Base-by-base conservation (phyloP, 2,329 filamentous ascomycete species). In the Penicillium sp. region DNA sequence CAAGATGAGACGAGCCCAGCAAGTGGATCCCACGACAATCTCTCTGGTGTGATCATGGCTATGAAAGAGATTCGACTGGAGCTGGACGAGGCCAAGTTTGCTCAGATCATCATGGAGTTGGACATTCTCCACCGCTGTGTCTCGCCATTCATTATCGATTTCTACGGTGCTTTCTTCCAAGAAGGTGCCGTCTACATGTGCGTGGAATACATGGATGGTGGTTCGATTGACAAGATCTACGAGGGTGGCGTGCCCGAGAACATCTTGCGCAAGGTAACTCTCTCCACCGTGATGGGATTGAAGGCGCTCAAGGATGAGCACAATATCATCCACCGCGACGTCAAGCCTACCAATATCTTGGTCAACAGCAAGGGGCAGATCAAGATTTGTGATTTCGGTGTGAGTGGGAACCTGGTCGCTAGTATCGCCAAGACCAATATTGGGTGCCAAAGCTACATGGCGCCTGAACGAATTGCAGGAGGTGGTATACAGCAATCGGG, bases 361-460 rank as follows among this genome's bases (percentile, higher is more conserved):
- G 87, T 92, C 76, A 99, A 98, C 77, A 91, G 89, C 1, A 85
- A 85, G 45, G 95, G 95, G 1, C 93, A 97, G 73, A 85, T 98
- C 81, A 99, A 99, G 80, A 97, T 99, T 60, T 99, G 95, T 78
- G 95, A 99, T 78, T 99, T 99, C 76, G 95, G 95, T 59, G 95
- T 99, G 58, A 96, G 91, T 68, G 95, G 95, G 56, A 99, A 99
- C 71, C 81, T 99, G 26, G 95, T 99, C 25, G 94, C 95, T 26
- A 97, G 93, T 80, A 98, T 98, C 71, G 95, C 95, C 55, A 97
- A 96, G 79, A 99, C 95, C 30, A 99, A 99, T 75, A 99, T 99
- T 71, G 95, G 95, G 42, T 99, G 95, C 73, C 95, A 99, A 79
- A 97, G 93, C 73, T 99, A 99, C 80, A 99, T 99, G 95, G 95